These are phyloP conservation scores for Beauveria australis DNA, from an alignment of 2,329 filamentous ascomycete species.

Conservation along the genomic window DNA sequence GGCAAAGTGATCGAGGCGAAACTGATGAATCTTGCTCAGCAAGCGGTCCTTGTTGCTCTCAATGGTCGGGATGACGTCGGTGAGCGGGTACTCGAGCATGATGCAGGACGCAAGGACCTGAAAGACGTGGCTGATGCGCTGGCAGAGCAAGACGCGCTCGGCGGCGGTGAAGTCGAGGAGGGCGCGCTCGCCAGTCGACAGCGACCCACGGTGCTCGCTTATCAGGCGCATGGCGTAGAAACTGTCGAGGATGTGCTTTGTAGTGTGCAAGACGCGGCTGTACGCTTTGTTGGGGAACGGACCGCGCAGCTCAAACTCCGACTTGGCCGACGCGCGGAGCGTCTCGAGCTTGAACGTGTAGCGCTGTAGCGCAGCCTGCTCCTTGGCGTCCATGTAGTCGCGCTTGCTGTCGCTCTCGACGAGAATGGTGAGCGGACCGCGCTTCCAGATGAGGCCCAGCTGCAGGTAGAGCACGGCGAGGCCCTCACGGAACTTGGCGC, in stretches of 20 bases:
- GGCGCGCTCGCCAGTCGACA: constrained; percentile 72
- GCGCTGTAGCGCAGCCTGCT: constrained; percentile 79
- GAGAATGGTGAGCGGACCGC: constrained; percentile 74
- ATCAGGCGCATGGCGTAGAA: constrained; percentile 97
- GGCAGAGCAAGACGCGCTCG: constrained; percentile 74
- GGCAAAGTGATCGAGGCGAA: constrained; percentile 59
- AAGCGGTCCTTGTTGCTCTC: constrained; percentile 73
- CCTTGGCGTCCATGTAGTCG: constrained; percentile 78
- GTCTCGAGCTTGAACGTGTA: constrained; percentile 68
- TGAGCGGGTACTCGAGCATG: constrained; percentile 90
- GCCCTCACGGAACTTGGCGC: constrained; percentile 81
- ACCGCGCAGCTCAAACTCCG: constrained; percentile 80
- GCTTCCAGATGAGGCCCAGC: constrained; percentile 93
- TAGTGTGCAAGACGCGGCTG: constrained; percentile 67
- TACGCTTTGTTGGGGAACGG: constrained; percentile 74
- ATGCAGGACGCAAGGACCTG: constrained; percentile 84
- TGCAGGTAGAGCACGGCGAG: constrained; percentile 87
- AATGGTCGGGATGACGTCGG: constrained; percentile 78
- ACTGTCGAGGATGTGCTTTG: constrained; percentile 77
- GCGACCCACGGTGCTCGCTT: constrained; percentile 67
- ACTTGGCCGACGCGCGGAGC: constrained; percentile 63
- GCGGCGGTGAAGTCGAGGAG: constrained; percentile 70
- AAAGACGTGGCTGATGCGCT: constrained; percentile 82
- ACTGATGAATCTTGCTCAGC: constrained; percentile 80
- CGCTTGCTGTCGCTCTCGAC: constrained; percentile 48